Evolutionary conservation across 805 yeast species (phyloP).

Genomic region (Limtongia smithiae): DNA sequence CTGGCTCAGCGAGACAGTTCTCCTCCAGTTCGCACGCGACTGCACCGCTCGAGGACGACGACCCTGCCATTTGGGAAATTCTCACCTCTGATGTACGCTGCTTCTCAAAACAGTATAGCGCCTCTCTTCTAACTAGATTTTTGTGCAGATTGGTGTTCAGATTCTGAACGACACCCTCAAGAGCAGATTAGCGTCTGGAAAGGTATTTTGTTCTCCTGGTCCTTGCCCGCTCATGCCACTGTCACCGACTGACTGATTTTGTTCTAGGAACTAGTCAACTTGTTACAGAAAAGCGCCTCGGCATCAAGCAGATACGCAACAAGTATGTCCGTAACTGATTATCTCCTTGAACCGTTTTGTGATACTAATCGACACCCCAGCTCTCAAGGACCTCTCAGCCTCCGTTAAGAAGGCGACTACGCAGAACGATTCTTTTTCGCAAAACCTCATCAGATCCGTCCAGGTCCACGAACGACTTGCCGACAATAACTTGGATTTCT

Average conservation of each 20-base stretch:
- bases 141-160: slow-evolving; percentile 61
- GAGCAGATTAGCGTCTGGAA: slow-evolving; percentile 75
- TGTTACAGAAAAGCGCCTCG: slow-evolving; percentile 69
- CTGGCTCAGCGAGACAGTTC: not conserved
- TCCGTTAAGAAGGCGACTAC: slow-evolving; percentile 48
- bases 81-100: slow-evolving; percentile 22
- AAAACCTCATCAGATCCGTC: slow-evolving; percentile 63
- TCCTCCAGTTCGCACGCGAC: not conserved
- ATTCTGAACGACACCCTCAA: slow-evolving; percentile 68
- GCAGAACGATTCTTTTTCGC: slow-evolving; percentile 63
- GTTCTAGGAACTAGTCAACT: slow-evolving; percentile 56
- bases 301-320: slow-evolving; percentile 66
- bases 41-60: slow-evolving; percentile 11
- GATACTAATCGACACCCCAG: slow-evolving; percentile 44
- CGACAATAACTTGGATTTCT: slow-evolving; percentile 57
- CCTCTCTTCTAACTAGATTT: too few species aligned
- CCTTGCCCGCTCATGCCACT: not conserved
- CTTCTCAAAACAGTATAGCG: too few species aligned
- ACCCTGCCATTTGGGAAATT: slow-evolving; percentile 6
- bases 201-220: slow-evolving; percentile 41
- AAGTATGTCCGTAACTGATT: slow-evolving; percentile 4
- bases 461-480: slow-evolving; percentile 79
- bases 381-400: slow-evolving; percentile 53
- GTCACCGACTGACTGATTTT: not conserved
- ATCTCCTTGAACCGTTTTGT: not conserved